A percentile compares a stretch with the other conserved stretches of the same genome.
These are phyloP conservation scores for Clonostachys rhizophaga DNA, from an alignment of 2,329 filamentous ascomycete genomes.

Conservation along the genomic window DNA sequence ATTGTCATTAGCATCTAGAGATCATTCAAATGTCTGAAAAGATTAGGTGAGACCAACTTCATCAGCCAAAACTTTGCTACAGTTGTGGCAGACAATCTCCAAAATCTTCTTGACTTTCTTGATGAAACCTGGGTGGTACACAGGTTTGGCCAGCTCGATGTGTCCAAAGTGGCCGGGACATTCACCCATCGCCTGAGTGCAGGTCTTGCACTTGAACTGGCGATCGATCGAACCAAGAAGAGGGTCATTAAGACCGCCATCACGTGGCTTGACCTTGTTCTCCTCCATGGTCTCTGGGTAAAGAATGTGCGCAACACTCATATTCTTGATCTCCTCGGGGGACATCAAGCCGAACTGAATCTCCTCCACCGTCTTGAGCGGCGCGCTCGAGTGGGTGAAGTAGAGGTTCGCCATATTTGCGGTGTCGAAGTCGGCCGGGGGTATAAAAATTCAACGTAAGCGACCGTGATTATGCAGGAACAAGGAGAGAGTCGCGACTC, in stretches of 20 bases:
- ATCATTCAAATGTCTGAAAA: slow-evolving; percentile 44
- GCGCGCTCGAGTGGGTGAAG: slow-evolving; percentile 89
- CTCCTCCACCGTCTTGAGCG: slow-evolving; percentile 95
- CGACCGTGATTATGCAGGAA: slow-evolving; percentile 5
- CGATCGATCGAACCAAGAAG: slow-evolving; percentile 95
- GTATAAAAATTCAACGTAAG: slow-evolving; percentile 9
- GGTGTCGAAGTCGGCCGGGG: slow-evolving; percentile 8
- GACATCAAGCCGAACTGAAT: slow-evolving; percentile 98
- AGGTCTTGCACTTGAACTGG: slow-evolving; percentile 93
- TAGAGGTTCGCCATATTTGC: slow-evolving; percentile 84
- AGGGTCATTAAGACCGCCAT: slow-evolving; percentile 90
- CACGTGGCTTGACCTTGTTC: slow-evolving; percentile 82
- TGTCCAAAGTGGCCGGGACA: slow-evolving; percentile 98
- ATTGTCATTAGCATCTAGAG: slow-evolving; percentile 57
- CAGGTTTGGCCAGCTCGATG: slow-evolving; percentile 94
- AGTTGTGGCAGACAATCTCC: slow-evolving; percentile 98
- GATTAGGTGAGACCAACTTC: slow-evolving; percentile 76
- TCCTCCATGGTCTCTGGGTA: slow-evolving; percentile 99
- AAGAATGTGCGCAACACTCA: slow-evolving; percentile 94
- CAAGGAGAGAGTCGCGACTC: slow-evolving; percentile 7
- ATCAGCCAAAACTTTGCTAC: slow-evolving; percentile 95
- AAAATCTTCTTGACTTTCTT: slow-evolving; percentile 99
- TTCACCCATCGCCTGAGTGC: slow-evolving; percentile 90
- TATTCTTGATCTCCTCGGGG: slow-evolving; percentile 97
- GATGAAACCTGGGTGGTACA: slow-evolving; percentile 94